phyloP scores from a whole-genome alignment of 2,329 filamentous ascomycete genomes.

The Metarhizium brunneum region DNA sequence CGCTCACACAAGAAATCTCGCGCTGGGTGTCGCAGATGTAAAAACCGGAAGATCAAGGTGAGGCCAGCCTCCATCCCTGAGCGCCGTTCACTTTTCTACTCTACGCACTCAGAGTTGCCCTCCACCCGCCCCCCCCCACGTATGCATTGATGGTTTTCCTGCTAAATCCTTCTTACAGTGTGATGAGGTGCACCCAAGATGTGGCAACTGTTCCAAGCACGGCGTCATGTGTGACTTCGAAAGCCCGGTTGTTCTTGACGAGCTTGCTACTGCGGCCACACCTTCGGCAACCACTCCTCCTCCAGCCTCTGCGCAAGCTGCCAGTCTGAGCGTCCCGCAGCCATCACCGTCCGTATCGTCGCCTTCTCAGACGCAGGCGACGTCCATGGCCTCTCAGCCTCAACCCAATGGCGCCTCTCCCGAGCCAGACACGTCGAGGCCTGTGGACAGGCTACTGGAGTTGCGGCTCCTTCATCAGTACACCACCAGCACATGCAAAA shows the following conservation, averaged over 20 bases:
- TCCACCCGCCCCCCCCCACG: too few relatives aligned
- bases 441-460: slow-evolving; percentile 43
- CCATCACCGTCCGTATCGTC: slow-evolving; percentile 16
- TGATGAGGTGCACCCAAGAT: slow-evolving; percentile 56
- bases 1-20: slow-evolving; percentile 63
- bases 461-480: slow-evolving; percentile 57
- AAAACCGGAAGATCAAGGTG: slow-evolving; percentile 62
- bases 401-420: slow-evolving; percentile 10
- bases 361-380: slow-evolving; percentile 24
- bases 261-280: slow-evolving; percentile 30
- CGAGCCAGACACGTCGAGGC: slow-evolving; percentile 20
- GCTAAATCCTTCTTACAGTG: slow-evolving; percentile 31
- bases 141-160: too few relatives aligned
- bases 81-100: neutral
- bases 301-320: slow-evolving; percentile 8
- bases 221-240: slow-evolving; percentile 59
- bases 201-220: slow-evolving; percentile 59
- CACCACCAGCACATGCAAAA: slow-evolving; percentile 50
- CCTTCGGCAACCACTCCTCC: slow-evolving; percentile 2
- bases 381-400: slow-evolving; percentile 10
- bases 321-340: neutral
- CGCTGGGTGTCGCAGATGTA: slow-evolving; percentile 57
- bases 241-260: slow-evolving; percentile 36
- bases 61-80: neutral
- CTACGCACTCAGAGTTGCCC: neutral